Evolutionary conservation across 176 grass and related monocot species (phyloP).

Genomic region (Musa itinerans): DNA sequence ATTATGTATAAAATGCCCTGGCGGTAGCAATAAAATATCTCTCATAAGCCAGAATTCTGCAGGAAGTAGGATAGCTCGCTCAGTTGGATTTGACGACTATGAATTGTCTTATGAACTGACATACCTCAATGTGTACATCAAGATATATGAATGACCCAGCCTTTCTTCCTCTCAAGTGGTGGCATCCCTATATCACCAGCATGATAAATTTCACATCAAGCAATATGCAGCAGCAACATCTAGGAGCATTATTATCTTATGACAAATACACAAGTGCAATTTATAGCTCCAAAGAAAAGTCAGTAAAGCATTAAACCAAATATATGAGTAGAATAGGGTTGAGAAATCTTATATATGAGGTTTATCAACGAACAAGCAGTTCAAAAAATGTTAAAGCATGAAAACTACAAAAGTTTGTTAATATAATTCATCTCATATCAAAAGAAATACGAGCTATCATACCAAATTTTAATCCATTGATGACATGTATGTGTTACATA

Average conservation of each 20-base stretch:
- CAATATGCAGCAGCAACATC: not conserved
- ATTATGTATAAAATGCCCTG: too few species aligned
- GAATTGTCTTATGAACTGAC: constrained; percentile 15
- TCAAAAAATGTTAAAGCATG: too few species aligned
- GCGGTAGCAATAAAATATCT: not conserved
- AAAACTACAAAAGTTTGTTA: too few species aligned
- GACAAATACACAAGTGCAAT: not conserved
- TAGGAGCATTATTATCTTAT: not conserved
- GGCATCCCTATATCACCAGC: constrained; percentile 59
- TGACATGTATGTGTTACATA: too few species aligned
- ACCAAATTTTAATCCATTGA: too few species aligned
- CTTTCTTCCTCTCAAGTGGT: constrained; percentile 88
- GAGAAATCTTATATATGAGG: too few species aligned
- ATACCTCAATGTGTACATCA: constrained; percentile 97
- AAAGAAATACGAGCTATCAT: too few species aligned
- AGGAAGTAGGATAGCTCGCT: not conserved
- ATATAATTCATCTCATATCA: too few species aligned
- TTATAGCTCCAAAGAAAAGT: not conserved
- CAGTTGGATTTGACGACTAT: constrained; percentile 1
- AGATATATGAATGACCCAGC: constrained; percentile 88
- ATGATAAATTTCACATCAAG: not conserved
- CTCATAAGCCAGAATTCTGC: not conserved
- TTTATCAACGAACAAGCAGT: too few species aligned
- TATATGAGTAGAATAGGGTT: not conserved
- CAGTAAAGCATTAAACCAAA: not conserved